Evolutionary conservation across 2,329 filamentous ascomycete genomes (phyloP).

Genomic region (Neopestalotiopsis sp.): DNA sequence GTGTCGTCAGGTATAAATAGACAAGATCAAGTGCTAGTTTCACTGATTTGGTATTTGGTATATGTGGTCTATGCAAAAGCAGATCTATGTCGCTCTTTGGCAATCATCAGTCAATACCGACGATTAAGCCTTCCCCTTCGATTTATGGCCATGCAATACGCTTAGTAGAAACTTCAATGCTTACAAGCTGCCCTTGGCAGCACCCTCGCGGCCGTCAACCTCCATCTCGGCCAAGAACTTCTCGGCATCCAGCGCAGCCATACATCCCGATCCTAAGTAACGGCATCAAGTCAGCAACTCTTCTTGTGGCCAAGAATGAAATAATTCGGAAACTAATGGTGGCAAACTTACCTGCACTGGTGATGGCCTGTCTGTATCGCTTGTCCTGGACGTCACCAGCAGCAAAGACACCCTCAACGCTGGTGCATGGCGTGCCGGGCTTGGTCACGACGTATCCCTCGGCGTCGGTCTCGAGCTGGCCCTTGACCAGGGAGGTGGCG

Average conservation of each 20-base stretch:
- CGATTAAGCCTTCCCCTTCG: not conserved
- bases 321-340: too few relatives aligned
- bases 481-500: slow-evolving; percentile 88
- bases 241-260: slow-evolving; percentile 94
- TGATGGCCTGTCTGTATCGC: slow-evolving; percentile 96
- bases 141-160: not conserved
- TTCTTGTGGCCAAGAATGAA: not conserved
- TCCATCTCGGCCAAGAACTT: slow-evolving; percentile 86
- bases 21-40: not conserved
- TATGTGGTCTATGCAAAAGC: slow-evolving; percentile 1
- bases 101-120: not conserved
- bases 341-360: slow-evolving; percentile 79
- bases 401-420: slow-evolving; percentile 89
- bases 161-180: not conserved
- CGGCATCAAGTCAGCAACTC: slow-evolving; percentile 3
- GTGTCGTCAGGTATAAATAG: too few relatives aligned
- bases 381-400: slow-evolving; percentile 99
- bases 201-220: slow-evolving; percentile 47
- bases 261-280: slow-evolving; percentile 80
- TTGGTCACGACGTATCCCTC: slow-evolving; percentile 92
- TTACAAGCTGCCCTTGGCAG: slow-evolving; percentile 28
- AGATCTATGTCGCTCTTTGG: not conserved
- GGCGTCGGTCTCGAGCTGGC: slow-evolving; percentile 83
- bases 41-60: not conserved
- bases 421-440: slow-evolving; percentile 88